Base-by-base conservation (phyloP, 306 rosid genomes). In the Ormosia emarginata region DNA sequence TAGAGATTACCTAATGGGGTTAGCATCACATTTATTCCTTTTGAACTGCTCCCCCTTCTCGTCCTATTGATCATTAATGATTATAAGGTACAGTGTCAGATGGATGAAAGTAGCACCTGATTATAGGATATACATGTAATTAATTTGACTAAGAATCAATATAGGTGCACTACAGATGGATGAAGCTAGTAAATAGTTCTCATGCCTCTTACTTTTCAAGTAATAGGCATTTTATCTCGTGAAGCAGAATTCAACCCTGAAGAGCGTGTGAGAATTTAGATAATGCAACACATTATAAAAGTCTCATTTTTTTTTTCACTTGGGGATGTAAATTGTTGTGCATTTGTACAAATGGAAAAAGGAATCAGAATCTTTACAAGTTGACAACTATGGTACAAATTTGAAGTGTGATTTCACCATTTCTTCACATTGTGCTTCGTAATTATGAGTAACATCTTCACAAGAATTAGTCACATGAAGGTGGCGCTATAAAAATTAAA, bases 1-100 rank as follows among this genome's bases (percentile, higher is more conserved):
- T 59, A 30, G 64, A 41, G 71, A 77, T 74, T 36, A 68, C 29
- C 56, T 52, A 49, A 29, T 13, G 75, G 72, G 37, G 82, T 80
- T 86, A 58, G 76, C 65, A 61, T 86, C 87, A 82, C 32, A 75
- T 46, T 72, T 24, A 67, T 86, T 83, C 92, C 88, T 85, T 85
- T 90, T 81, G 67, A 90, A 86, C 92, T 83, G 77, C 92, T 83
- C 92, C 81, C 47, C 49, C 37, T 7, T 63, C 47, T 71, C 10
- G 47, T 59, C 37, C 58, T 43, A 13, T 29, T 37, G 14, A 61
- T 75, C 63, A 55, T 43, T 56, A n/a, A 62, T 12, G 56, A 41
- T 62, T 50, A 36, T 66, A 61, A 29, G 44, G 36, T 52, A 72
- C 9, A 44, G 49, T 58, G 49, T 41, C 30, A 2, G 6, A 5